Evolutionary conservation across 768 basidiomycete genomes (phyloP), one percentile per base, ranked within the genome.

Genomic region (Leccinum disarticulatum): DNA sequence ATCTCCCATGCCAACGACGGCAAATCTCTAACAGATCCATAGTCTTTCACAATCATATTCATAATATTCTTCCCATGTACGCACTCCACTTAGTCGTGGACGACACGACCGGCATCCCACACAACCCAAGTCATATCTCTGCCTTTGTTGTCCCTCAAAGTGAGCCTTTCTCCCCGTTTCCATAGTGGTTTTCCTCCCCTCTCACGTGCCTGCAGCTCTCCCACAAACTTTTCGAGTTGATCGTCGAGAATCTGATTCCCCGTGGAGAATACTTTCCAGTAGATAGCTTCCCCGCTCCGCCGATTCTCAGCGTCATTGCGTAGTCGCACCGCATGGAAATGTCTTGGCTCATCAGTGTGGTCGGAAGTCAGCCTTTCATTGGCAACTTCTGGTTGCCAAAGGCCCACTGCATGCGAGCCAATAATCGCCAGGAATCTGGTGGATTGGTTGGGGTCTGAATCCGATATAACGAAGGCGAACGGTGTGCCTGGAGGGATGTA

Each of bases 391-490:
- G 25, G 17, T 22, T 53, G 53, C 53, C 59, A 67, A 38, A 68
- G 52, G 14, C 60, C 62, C 27, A 66, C 47, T 19, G 62, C 66
- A 53, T 62, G 68, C 17, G 47, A 43, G 31, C 69, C 66, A 11
- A 62, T 30, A 6, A 70, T 54, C 0, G 56, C 69, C 59, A 70
- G 52, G 43, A 68, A 70, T 43, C 54, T 51, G 5, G 50, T 56
- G n/a, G 69, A 66, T 48, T 36, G 47, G 14, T 28, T 22, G 1
- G 62, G 61, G 35, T 53, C 52, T 14, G 53, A 8, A 46, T 58
- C 35, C 11, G 66, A 64, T 9, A 33, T 54, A 17, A 70, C 62
- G 55, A 70, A 70, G 11, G 35, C 64, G 56, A 61, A 69, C 3
- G 54, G 52, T 15, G 56, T 59, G 22, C 53, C 52, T 51, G 30